Evolutionary conservation across 2,329 filamentous ascomycete genomes (phyloP), one percentile per base, ranked within the genome.

Genomic region (Chaetomium globosum): DNA sequence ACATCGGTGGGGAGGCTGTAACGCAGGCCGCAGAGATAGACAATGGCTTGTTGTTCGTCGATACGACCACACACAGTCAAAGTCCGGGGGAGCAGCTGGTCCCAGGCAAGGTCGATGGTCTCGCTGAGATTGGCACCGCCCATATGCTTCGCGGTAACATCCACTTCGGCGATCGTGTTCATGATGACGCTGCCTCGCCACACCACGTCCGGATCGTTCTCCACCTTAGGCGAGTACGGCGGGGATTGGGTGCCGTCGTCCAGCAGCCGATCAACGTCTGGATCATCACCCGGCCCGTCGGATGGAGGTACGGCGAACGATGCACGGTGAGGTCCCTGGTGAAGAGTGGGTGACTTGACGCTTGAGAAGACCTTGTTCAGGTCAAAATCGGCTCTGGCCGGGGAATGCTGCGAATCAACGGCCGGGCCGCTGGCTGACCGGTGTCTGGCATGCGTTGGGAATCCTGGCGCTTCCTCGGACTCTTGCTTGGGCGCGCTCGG

Each of bases 191-290:
- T 87, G 16, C 93, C 93, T 62, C 86, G 86, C 93, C 93, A 97
- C 43, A 96, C 81, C 28, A 91, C 82, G 55, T 87, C 85, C 0
- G 90, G 89, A 0, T 85, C 80, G 67, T 89, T 87, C 68, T 95
- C 92, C 2, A 88, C 70, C 28, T 67, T 88, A 0, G 93, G 92
- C 0, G 91, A 93, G 75, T 96, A 96, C 0, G 90, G 90, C 1
- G 91, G 90, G 1, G 91, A 93, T 16, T 90, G 86, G 55, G 90
- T 90, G 31, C 89, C 88, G 63, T 91, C 90, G 66, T 97, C 92
- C 72, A 98, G 85, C 71, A 99, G 82, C 49, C 92, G 87, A 75
- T 99, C 95, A 23, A 99, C 91, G 66, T 98, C 95, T 2, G 91
- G 86, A 75, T 99, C 94, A 16, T 90, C 87, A 19, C 86, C 89